Percentiles rank a stretch among this genome's conserved stretches.
Conservation (phyloP, 2,329 filamentous ascomycete genomes). For the Mollisia scopiformis region DNA sequence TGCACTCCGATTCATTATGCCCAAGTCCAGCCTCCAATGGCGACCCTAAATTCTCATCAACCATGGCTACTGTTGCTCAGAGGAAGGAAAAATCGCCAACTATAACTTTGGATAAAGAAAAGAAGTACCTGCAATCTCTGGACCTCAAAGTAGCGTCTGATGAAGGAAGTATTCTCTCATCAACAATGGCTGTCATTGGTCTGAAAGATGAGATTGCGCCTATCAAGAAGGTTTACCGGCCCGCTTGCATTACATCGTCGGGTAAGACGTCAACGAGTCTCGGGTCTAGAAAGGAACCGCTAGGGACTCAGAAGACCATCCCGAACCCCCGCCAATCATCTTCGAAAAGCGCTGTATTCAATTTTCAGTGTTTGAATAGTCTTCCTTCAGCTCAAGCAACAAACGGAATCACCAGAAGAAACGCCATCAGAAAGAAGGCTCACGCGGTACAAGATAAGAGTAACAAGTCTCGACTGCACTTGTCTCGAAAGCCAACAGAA, state of each 20-base stretch:
- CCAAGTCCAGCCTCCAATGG: too few species aligned
- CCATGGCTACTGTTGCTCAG: too few species aligned
- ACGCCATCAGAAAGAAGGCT: too few species aligned
- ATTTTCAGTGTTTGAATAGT: too few species aligned
- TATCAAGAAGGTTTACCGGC: too few species aligned
- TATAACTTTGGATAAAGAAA: neutral
- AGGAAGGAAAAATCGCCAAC: too few species aligned
- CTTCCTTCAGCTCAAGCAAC: too few species aligned
- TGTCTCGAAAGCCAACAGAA: too few species aligned
- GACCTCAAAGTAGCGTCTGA: neutral
- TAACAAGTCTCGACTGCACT: neutral
- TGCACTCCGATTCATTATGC: too few species aligned
- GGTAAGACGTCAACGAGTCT: neutral
- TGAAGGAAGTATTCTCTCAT: neutral
- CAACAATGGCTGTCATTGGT: neutral
- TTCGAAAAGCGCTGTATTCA: neutral
- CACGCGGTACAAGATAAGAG: neutral
- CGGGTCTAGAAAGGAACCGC: neutral
- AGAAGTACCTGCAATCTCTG: neutral
- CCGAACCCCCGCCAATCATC: neutral
- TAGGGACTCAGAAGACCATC: neutral
- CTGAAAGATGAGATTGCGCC: neutral
- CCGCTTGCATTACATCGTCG: neutral
- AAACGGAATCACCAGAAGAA: too few species aligned
- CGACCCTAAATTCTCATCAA: too few species aligned